phyloP scores from a whole-genome alignment of 352 stramenopile species.

The Phytophthora europaea region DNA sequence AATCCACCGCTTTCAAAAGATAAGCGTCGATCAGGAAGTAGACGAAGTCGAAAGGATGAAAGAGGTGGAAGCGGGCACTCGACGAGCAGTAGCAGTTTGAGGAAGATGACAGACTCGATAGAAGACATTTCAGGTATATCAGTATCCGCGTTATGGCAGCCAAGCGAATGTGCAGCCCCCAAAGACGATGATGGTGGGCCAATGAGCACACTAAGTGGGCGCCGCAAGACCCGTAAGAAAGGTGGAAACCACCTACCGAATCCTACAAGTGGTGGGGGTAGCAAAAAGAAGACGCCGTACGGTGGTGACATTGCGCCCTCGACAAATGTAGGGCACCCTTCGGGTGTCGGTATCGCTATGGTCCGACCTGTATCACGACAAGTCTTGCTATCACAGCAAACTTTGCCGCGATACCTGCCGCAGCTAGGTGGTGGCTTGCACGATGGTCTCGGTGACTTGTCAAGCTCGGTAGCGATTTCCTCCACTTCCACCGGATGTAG shows the following conservation, averaged over 20 bases:
- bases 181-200: slow-evolving; percentile 53
- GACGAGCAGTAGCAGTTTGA: slow-evolving; percentile 50
- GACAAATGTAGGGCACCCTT: slow-evolving; percentile 28
- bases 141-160: slow-evolving; percentile 26
- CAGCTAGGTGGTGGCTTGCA: slow-evolving; percentile 42
- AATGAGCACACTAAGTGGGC: slow-evolving; percentile 35
- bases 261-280: slow-evolving; percentile 32
- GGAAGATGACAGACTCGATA: slow-evolving; percentile 43
- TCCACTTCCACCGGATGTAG: slow-evolving; percentile 17
- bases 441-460: slow-evolving; percentile 36
- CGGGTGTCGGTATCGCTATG: slow-evolving; percentile 39
- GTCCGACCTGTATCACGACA: slow-evolving; percentile 61
- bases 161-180: slow-evolving; percentile 36
- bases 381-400: slow-evolving; percentile 45
- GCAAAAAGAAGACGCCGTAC: slow-evolving; percentile 50
- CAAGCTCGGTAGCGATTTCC: slow-evolving; percentile 18
- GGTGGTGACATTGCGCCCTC: slow-evolving; percentile 11
- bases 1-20: slow-evolving; percentile 39
- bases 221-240: slow-evolving; percentile 54
- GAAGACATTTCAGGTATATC: slow-evolving; percentile 35
- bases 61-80: slow-evolving; percentile 35
- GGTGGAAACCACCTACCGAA: slow-evolving; percentile 53
- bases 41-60: slow-evolving; percentile 50
- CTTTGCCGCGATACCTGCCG: slow-evolving; percentile 53
- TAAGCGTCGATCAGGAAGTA: slow-evolving; percentile 53